These are phyloP conservation scores for Diaporthe vaccinii DNA, from an alignment of 2,329 filamentous ascomycete genomes.

Conservation along the genomic window DNA sequence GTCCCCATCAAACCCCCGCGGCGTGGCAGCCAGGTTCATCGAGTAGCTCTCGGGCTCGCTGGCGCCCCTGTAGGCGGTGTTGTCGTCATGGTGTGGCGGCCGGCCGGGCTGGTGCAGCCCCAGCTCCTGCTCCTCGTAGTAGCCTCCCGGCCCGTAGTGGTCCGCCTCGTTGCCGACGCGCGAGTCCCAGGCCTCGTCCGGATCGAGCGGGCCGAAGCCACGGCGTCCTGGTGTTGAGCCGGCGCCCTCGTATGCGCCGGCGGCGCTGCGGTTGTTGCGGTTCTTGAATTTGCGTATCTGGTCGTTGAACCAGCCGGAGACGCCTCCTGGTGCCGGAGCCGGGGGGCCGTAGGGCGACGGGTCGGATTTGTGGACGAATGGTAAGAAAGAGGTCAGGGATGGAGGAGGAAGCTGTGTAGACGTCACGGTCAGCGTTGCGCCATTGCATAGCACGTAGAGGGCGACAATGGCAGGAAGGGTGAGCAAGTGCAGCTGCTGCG, in stretches of 20 bases:
- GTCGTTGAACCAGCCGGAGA: slow-evolving; percentile 80
- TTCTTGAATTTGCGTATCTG: slow-evolving; percentile 74
- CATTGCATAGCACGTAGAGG: neutral
- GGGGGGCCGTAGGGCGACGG: slow-evolving; percentile 62
- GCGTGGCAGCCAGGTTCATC: slow-evolving; percentile 61
- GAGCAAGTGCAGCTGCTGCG: slow-evolving; percentile 19
- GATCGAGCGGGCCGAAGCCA: slow-evolving; percentile 79
- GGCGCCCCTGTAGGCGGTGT: slow-evolving; percentile 49
- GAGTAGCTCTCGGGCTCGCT: slow-evolving; percentile 57
- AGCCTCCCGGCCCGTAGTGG: slow-evolving; percentile 69
- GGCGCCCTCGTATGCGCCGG: slow-evolving; percentile 77
- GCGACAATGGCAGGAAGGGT: slow-evolving; percentile 10
- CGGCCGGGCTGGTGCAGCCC: slow-evolving; percentile 74
- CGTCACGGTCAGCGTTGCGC: slow-evolving; percentile 19
- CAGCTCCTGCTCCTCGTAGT: slow-evolving; percentile 84
- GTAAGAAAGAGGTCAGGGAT: slow-evolving; percentile 76
- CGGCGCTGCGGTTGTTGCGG: slow-evolving; percentile 74
- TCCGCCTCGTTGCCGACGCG: slow-evolving; percentile 82
- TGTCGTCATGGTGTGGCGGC: slow-evolving; percentile 52
- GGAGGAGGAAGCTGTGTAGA: slow-evolving; percentile 75
- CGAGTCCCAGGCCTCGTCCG: slow-evolving; percentile 89
- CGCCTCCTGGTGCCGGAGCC: slow-evolving; percentile 70
- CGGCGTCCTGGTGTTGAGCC: slow-evolving; percentile 58
- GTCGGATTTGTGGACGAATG: slow-evolving; percentile 70
- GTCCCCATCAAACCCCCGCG: slow-evolving; percentile 48